Evolutionary conservation across 139 green algal species (phyloP), one percentile per base, ranked within the genome.

Genomic region (Chlorella sp.): DNA sequence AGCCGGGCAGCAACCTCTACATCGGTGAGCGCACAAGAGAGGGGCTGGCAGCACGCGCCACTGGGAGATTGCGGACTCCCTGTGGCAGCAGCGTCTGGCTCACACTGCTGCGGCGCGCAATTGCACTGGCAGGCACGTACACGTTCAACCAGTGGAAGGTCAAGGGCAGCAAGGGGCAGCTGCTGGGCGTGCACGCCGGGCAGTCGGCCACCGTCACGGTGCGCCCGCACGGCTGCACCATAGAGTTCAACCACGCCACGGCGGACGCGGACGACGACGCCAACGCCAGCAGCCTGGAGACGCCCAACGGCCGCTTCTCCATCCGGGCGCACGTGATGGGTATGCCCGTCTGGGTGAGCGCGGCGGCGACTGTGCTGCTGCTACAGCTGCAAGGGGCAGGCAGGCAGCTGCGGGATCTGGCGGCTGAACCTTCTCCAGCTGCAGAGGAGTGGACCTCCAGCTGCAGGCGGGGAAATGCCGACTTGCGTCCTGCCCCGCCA

Each of bases 341-440:
- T 6, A 79, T 87, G 23, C 72, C 71, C 22, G 76, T 89, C 27
- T 69, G 69, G 69, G 86, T 84, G 30, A 26, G 69, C 23, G 49
- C 6, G n/a, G n/a, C n/a, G 31, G 5, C 32, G 2, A 2, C n/a
- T n/a, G n/a, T n/a, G n/a, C n/a, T n/a, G n/a, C n/a, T n/a, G n/a
- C n/a, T n/a, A n/a, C n/a, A n/a, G n/a, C n/a, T 62, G 42, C 1
- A 49, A 31, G 1, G 3, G 26, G 10, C 23, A 29, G 36, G 22
- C 22, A 17, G 6, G 24, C 26, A 63, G 33, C 27, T 17, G n/a
- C n/a, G n/a, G n/a, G n/a, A n/a, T n/a, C n/a, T n/a, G n/a, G n/a
- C n/a, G n/a, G n/a, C n/a, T n/a, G n/a, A n/a, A n/a, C n/a, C n/a
- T n/a, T n/a, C n/a, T n/a, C n/a, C n/a, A n/a, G n/a, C n/a, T n/a